Conservation (phyloP, 768 basidiomycete species). For the Cystofilobasidium bisporidii region DNA sequence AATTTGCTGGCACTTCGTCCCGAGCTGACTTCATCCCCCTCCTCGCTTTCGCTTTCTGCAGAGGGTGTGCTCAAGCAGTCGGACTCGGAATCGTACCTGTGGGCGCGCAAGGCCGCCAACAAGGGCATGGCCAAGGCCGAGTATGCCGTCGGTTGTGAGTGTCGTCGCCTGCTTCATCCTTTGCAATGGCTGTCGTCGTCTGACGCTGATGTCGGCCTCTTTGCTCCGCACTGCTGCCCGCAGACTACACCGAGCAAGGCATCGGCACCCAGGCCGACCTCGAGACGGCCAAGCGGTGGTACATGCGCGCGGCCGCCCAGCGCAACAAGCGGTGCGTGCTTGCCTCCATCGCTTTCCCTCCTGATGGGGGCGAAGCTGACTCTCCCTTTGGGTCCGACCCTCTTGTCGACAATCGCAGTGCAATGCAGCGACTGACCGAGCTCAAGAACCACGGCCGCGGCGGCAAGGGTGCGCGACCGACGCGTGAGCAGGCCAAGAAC, state of each 20-base stretch:
- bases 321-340: conserved; percentile 20
- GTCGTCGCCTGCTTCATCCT: too few relatives aligned
- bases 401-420: conserved; percentile 49
- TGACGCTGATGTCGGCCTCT: not conserved
- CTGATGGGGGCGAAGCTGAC: not conserved
- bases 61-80: conserved; percentile 95
- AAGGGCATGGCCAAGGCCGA: conserved; percentile 95
- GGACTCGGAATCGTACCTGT: conserved; percentile 96
- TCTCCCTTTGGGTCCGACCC: too few relatives aligned
- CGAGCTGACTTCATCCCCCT: not conserved
- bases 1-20: too few relatives aligned
- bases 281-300: conserved; percentile 95
- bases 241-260: conserved; percentile 90
- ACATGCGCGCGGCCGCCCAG: conserved; percentile 77
- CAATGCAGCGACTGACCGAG: conserved; percentile 78
- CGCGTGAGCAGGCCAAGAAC: conserved; percentile 83
- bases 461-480: conserved; percentile 64
- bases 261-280: conserved; percentile 95
- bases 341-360: not conserved
- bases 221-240: not conserved
- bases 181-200: too few relatives aligned
- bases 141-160: conserved; percentile 73
- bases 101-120: conserved; percentile 92
- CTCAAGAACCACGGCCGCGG: conserved; percentile 84
- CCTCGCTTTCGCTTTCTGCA: conserved; percentile 15